phyloP scores from a whole-genome alignment of 1,284 basidiomycete genomes.

The Ceratobasidium sp. region DNA sequence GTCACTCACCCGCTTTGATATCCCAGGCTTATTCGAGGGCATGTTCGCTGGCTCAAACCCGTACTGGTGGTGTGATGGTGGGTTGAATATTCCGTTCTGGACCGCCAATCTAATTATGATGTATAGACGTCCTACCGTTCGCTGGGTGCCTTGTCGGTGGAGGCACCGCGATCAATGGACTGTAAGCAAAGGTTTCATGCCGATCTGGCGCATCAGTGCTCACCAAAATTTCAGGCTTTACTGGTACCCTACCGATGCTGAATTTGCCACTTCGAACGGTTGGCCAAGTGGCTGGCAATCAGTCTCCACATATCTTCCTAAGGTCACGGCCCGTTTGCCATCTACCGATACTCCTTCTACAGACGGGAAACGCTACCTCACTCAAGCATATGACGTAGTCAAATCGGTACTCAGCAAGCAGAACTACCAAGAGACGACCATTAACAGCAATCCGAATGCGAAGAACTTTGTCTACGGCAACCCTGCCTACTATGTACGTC shows the following conservation, averaged over 20 bases:
- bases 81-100: no score
- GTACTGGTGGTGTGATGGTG: slow-evolving; percentile 67
- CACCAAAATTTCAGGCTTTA: slow-evolving; percentile 56
- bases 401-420: slow-evolving; percentile 56
- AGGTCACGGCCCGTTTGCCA: slow-evolving; percentile 60
- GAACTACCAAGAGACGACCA: slow-evolving; percentile 61
- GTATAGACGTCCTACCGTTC: not conserved
- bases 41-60: slow-evolving; percentile 60
- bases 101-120: not conserved
- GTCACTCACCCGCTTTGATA: slow-evolving; percentile 69
- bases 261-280: slow-evolving; percentile 60
- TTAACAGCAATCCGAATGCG: slow-evolving; percentile 61
- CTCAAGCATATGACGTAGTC: slow-evolving; percentile 58
- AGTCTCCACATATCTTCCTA: slow-evolving; percentile 59
- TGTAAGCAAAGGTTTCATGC: no score
- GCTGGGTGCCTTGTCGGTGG: slow-evolving; percentile 68
- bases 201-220: not conserved
- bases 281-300: slow-evolving; percentile 65
- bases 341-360: slow-evolving; percentile 65
- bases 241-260: slow-evolving; percentile 61
- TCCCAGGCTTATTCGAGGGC: slow-evolving; percentile 66
- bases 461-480: slow-evolving; percentile 68
- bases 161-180: slow-evolving; percentile 68
- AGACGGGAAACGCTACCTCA: slow-evolving; percentile 66
- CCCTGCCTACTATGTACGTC: slow-evolving; percentile 61